These are phyloP conservation scores for Penicillium sp. DNA, from an alignment of 2,329 filamentous ascomycete genomes.

Conservation along the genomic window DNA sequence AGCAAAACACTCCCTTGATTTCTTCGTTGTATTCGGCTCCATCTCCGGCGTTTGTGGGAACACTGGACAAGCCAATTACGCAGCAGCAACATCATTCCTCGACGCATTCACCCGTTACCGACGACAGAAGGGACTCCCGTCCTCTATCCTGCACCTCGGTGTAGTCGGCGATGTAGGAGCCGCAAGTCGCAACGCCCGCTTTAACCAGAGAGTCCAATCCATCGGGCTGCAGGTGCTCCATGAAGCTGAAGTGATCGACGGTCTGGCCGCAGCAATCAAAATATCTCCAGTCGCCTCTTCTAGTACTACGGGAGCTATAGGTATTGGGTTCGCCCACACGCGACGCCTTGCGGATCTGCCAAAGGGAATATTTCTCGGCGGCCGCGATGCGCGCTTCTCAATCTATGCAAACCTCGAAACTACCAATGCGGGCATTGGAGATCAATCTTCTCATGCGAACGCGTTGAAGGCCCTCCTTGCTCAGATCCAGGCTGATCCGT, in stretches of 20 bases:
- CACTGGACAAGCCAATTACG: constrained; percentile 42
- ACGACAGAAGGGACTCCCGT: constrained; percentile 18
- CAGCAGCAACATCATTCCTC: constrained; percentile 34
- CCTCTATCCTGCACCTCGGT: constrained; percentile 26
- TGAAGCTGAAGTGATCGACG: constrained; percentile 3
- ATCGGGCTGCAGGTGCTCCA: constrained; percentile 4
- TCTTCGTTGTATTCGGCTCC: constrained; percentile 35
- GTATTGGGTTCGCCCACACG: background rate
- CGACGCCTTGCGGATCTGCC: background rate
- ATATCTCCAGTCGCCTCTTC: background rate
- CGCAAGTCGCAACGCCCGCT: constrained; percentile 10
- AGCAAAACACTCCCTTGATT: constrained; percentile 11
- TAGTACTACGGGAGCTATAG: background rate
- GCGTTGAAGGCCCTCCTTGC: background rate
- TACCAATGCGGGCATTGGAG: background rate
- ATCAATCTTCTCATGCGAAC: background rate
- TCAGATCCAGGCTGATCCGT: constrained; percentile 1
- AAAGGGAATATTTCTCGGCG: constrained; percentile 1
- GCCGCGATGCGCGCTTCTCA: constrained; percentile 1
- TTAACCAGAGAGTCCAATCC: constrained; percentile 14
- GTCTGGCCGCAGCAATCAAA: constrained; percentile 1
- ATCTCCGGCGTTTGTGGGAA: constrained; percentile 35
- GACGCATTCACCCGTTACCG: constrained; percentile 30
- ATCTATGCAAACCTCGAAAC: constrained; percentile 5
- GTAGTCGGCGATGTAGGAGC: constrained; percentile 29